Evolutionary conservation across 2,329 filamentous ascomycete species (phyloP), one percentile per base, ranked within the genome.

Genomic region (Paecilomyces sp.): DNA sequence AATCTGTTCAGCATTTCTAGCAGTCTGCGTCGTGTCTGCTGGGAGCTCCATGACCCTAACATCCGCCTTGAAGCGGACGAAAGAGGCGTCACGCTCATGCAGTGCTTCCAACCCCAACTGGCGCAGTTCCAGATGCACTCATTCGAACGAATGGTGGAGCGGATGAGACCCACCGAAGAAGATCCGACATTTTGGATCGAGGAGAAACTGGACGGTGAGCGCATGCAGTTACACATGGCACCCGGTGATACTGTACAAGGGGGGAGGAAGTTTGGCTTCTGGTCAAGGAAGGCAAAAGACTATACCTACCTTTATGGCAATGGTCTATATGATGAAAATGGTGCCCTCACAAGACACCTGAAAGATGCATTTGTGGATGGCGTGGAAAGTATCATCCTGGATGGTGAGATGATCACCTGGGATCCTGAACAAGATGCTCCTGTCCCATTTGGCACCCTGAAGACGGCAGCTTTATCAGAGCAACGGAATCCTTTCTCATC

Each of bases 381-480:
- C 1, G 91, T 97, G 0, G 82, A 88, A 15, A 97, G 90, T 69
- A 82, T 96, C 64, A 96, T 99, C 56, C 81, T 99, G 0, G 94
- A 99, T 68, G 94, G 94, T 9, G 94, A 99, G 73, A 99, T 99
- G 94, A 92, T 99, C 60, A 96, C 92, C 0, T 99, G 94, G 94
- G 91, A 97, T 70, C 90, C 92, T 62, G 85, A 88, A 53, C 81
- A 89, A 56, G 89, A 96, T 75, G 89, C 89, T 58, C 89, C 94
- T 57, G 88, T 96, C 15, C 86, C 89, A 0, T 99, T 99, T 72
- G 94, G 94, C 7, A 95, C 91, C 0, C 81, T 99, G 55, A 99
- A 99, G 75, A 93, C 91, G 1, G 93, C 92, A 0, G 93, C 93
- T 0, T 75, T 96, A 33, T 83, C 87, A 0, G 90, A 93, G 67